These are phyloP conservation scores for Cladosporium sp. DNA, from an alignment of 2,329 filamentous ascomycete species.

Conservation along the genomic window DNA sequence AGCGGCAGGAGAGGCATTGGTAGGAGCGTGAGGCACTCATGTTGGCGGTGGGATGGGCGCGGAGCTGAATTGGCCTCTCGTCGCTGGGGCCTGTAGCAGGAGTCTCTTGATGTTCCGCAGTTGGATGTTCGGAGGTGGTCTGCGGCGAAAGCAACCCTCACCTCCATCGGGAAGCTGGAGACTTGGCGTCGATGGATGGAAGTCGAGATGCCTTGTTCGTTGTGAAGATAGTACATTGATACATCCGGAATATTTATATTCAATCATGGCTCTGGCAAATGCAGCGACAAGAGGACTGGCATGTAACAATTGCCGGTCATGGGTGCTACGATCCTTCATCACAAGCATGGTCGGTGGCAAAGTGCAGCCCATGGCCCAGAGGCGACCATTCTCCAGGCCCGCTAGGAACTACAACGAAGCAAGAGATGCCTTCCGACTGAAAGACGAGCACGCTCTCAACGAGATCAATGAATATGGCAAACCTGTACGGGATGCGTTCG, in stretches of 20 bases:
- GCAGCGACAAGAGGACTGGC: slow-evolving; percentile 23
- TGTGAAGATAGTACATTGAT: not conserved
- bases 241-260: not conserved
- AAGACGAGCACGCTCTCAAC: slow-evolving; percentile 28
- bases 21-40: slow-evolving; percentile 35
- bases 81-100: slow-evolving; percentile 4
- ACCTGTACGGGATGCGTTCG: slow-evolving; percentile 8
- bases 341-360: slow-evolving; percentile 31
- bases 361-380: slow-evolving; percentile 21
- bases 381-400: slow-evolving; percentile 29
- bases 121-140: slow-evolving; percentile 16
- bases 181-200: slow-evolving; percentile 21
- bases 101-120: slow-evolving; percentile 5
- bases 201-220: not conserved
- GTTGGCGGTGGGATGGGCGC: slow-evolving; percentile 7
- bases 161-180: slow-evolving; percentile 13
- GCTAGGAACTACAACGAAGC: slow-evolving; percentile 27
- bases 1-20: slow-evolving; percentile 38
- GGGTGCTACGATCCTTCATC: slow-evolving; percentile 35
- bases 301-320: slow-evolving; percentile 32
- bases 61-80: not conserved
- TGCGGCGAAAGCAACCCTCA: slow-evolving; percentile 16
- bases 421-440: slow-evolving; percentile 26
- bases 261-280: slow-evolving; percentile 24
- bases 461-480: slow-evolving; percentile 27